Percentiles rank a stretch among this genome's conserved stretches.
These are phyloP conservation scores for Mortierella sp. DNA, from an alignment of 371 early-diverging fungal species.

Conservation along the genomic window DNA sequence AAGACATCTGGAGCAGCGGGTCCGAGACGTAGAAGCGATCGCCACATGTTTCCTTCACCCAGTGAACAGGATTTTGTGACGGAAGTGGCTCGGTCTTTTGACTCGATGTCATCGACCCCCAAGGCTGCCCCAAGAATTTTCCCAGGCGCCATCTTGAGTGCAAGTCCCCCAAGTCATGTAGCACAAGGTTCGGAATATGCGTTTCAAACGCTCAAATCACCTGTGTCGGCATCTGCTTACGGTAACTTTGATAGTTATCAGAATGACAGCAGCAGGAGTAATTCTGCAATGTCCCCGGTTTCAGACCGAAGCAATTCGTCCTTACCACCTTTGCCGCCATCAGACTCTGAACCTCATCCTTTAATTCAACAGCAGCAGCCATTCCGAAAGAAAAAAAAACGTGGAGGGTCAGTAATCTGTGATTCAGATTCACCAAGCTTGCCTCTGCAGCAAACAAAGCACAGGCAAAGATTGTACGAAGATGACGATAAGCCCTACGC, in stretches of 20 bases:
- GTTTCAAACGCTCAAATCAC: conserved; percentile 31
- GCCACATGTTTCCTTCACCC: conserved; percentile 16
- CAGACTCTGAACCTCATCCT: background rate
- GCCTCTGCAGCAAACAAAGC: background rate
- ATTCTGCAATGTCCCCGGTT: background rate
- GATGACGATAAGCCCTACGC: conserved; percentile 6
- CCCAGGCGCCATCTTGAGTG: conserved; percentile 19
- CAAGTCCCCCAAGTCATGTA: conserved; percentile 28
- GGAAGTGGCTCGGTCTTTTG: conserved; percentile 28
- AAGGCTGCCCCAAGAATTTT: conserved; percentile 18
- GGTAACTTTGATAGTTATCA: background rate
- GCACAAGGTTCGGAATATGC: conserved; percentile 33
- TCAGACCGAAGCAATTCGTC: conserved; percentile 13
- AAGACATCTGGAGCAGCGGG: conserved; percentile 26
- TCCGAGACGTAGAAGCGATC: conserved; percentile 25
- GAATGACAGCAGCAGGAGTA: background rate
- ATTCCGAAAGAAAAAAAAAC: conserved; percentile 16
- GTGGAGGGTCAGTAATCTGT: background rate
- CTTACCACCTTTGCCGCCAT: conserved; percentile 20
- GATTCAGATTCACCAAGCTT: conserved; percentile 10
- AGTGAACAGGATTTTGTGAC: conserved; percentile 38
- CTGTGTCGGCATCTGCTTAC: background rate
- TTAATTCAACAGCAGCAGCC: background rate
- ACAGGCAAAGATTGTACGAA: conserved; percentile 7
- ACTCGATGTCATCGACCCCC: conserved; percentile 21